Evolutionary conservation across 2,329 filamentous ascomycete genomes (phyloP).

Genomic region (Talaromyces verruculosus): DNA sequence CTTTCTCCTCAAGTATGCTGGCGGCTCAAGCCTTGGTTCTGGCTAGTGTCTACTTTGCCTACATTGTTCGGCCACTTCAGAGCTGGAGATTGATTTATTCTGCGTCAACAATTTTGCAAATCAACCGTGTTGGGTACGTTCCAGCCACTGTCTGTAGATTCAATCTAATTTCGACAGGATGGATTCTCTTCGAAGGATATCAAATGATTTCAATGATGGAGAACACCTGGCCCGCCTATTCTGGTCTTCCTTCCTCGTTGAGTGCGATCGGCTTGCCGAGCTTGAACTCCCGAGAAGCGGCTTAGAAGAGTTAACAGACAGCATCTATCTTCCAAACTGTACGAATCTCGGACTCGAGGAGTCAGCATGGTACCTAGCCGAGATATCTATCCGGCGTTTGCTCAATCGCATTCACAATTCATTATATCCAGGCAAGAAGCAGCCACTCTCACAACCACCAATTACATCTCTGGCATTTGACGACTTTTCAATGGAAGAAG

Average conservation of each 20-base stretch:
- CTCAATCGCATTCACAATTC: slow-evolving; percentile 39
- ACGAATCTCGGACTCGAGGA: slow-evolving; percentile 27
- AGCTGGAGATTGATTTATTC: slow-evolving; percentile 38
- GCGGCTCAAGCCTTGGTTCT: slow-evolving; percentile 32
- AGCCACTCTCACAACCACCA: slow-evolving; percentile 28
- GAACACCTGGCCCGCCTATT: slow-evolving; percentile 14
- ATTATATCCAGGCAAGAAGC: slow-evolving; percentile 29
- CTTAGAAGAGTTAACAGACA: slow-evolving; percentile 34
- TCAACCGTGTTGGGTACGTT: slow-evolving; percentile 24
- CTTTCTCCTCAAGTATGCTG: slow-evolving; percentile 7
- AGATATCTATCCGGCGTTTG: slow-evolving; percentile 35
- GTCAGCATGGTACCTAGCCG: slow-evolving; percentile 31
- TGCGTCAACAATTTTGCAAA: slow-evolving; percentile 33
- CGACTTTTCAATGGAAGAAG: slow-evolving; percentile 32
- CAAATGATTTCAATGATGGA: slow-evolving; percentile 3
- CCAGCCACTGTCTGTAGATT: not conserved
- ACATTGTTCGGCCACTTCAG: slow-evolving; percentile 35
- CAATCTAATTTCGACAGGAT: slow-evolving; percentile 1
- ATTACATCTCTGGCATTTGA: slow-evolving; percentile 27
- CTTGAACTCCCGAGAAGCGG: slow-evolving; percentile 37
- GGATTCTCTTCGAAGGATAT: slow-evolving; percentile 9
- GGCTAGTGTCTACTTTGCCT: slow-evolving; percentile 37
- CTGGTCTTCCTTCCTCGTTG: slow-evolving; percentile 14
- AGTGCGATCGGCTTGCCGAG: slow-evolving; percentile 34
- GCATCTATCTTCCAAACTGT: slow-evolving; percentile 32